Percentiles rank a stretch among this genome's conserved stretches.
Conservation (phyloP, 768 basidiomycete genomes). For the Boletus eberwhitei region DNA sequence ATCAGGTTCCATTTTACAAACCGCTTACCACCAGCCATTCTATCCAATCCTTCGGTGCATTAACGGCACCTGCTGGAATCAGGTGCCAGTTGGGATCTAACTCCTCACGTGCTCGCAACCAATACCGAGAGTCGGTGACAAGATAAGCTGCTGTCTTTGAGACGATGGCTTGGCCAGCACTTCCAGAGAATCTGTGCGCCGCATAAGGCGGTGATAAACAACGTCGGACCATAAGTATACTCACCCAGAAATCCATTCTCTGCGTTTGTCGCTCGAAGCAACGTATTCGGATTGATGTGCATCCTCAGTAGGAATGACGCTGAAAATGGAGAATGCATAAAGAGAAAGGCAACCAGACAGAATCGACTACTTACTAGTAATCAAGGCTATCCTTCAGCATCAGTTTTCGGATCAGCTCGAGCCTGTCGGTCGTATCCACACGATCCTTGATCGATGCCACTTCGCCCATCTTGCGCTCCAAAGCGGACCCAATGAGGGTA, state of each 20-base stretch:
- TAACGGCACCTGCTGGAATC: slow-evolving; percentile 50
- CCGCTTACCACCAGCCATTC: slow-evolving; percentile 67
- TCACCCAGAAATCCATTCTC: slow-evolving; percentile 75
- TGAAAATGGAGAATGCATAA: slow-evolving; percentile 29
- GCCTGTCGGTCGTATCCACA: slow-evolving; percentile 55
- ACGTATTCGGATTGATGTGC: slow-evolving; percentile 85
- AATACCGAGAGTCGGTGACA: slow-evolving; percentile 79
- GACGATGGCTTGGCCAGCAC: slow-evolving; percentile 69
- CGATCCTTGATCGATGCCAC: slow-evolving; percentile 49
- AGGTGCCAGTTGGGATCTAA: slow-evolving; percentile 74
- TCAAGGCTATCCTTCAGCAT: slow-evolving; percentile 70
- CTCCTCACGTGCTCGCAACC: slow-evolving; percentile 71
- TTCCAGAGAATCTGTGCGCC: slow-evolving; percentile 53
- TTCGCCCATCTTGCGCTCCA: slow-evolving; percentile 67
- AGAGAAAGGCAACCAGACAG: slow-evolving; percentile 1
- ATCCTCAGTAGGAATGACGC: slow-evolving; percentile 75
- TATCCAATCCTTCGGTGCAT: slow-evolving; percentile 68
- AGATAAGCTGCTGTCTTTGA: slow-evolving; percentile 67
- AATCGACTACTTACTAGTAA: slow-evolving; percentile 59
- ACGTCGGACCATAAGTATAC: slow-evolving; percentile 34
- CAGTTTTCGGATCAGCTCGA: slow-evolving; percentile 59
- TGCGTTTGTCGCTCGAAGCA: slow-evolving; percentile 68
- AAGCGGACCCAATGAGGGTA: slow-evolving; percentile 73
- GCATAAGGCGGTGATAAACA: slow-evolving; percentile 14
- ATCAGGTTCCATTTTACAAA: not conserved